Conservation (phyloP, 768 basidiomycete genomes). For the Suillus sp. region DNA sequence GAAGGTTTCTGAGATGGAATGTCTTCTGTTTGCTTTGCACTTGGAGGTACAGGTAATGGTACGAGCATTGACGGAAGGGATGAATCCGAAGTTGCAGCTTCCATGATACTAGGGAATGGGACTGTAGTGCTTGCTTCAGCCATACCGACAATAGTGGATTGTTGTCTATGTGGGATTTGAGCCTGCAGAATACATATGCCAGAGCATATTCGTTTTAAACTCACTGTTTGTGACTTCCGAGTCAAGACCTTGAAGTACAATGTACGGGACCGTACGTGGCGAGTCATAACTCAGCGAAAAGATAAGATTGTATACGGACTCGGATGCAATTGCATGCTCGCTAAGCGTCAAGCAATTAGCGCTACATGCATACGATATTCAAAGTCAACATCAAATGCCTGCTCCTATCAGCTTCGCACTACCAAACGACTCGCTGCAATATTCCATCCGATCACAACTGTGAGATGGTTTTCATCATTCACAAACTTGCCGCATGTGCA, state of each 20-base stretch:
- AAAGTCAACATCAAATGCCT: background rate
- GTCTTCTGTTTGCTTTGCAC: background rate
- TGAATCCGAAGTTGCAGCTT: background rate
- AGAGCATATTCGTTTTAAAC: background rate
- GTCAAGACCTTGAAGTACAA: background rate
- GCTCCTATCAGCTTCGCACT: background rate
- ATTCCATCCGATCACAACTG: background rate
- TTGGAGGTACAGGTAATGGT: background rate
- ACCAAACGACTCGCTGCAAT: background rate
- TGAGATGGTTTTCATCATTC: background rate
- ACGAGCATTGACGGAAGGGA: background rate
- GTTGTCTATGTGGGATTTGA: background rate
- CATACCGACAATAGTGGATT: background rate
- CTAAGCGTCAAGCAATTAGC: background rate
- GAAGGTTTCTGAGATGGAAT: background rate
- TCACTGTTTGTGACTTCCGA: background rate
- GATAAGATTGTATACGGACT: background rate
- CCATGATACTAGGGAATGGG: background rate
- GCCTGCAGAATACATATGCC: background rate
- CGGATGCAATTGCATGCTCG: background rate
- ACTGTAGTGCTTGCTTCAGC: background rate
- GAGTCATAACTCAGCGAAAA: background rate
- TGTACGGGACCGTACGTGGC: background rate
- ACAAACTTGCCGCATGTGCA: background rate
- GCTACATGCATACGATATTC: background rate